phyloP scores from a whole-genome alignment of 2,329 filamentous ascomycete species.

The Cryphonectria radicalis region DNA sequence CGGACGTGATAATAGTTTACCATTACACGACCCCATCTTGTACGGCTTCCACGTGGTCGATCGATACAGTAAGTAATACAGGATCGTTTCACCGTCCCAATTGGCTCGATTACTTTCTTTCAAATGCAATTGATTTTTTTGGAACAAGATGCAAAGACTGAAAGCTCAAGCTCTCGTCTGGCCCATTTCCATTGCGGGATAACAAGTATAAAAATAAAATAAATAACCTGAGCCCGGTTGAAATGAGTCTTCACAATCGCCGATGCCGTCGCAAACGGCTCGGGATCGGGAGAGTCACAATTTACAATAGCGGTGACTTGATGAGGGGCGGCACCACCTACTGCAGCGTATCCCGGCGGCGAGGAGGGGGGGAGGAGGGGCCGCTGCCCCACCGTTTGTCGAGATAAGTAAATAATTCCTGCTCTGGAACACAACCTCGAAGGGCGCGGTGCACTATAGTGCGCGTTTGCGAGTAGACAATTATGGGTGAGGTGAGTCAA shows the following conservation, averaged over 20 bases:
- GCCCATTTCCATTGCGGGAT: not conserved
- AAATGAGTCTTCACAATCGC: not conserved
- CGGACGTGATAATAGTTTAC: slow-evolving; percentile 2
- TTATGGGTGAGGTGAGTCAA: not conserved
- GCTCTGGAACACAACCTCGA: not conserved
- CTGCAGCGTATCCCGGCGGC: not conserved
- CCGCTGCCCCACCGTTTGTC: not conserved
- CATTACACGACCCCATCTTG: slow-evolving; percentile 8
- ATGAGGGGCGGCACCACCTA: not conserved
- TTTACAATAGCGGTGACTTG: not conserved
- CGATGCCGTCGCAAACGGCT: not conserved
- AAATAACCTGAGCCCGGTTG: not conserved
- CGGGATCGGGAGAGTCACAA: not conserved
- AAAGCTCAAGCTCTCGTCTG: no score
- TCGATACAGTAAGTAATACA: no score
- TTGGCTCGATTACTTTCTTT: no score
- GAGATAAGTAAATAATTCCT: not conserved
- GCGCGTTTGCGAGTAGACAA: not conserved
- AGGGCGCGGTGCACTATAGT: not conserved
- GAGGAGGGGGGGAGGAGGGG: not conserved
- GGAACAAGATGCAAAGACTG: no score
- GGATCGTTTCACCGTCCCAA: not conserved
- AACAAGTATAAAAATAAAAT: not conserved
- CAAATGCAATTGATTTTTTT: no score
- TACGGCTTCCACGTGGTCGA: not conserved